Conservation (phyloP, 208 protist species). For the Porcisia hertigi region DNA sequence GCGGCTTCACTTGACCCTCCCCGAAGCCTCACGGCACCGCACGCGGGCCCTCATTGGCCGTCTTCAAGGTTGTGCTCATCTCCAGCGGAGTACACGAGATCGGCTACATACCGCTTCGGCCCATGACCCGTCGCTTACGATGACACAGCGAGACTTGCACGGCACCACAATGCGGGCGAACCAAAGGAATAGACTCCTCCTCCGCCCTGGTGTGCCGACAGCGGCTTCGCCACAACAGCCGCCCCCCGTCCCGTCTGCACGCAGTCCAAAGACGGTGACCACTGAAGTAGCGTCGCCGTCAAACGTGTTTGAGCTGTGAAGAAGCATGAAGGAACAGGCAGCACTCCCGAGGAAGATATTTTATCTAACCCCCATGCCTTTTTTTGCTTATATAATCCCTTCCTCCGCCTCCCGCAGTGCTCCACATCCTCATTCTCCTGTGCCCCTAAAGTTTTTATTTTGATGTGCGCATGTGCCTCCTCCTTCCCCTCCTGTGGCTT, state of each 20-base stretch:
- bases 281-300: not conserved
- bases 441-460: too few species aligned
- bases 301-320: constrained; percentile 14
- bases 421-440: too few species aligned
- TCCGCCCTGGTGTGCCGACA: not conserved
- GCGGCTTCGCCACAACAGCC: not conserved
- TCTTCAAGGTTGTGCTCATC: constrained; percentile 30
- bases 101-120: constrained; percentile 18
- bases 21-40: constrained; percentile 41
- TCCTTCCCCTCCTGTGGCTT: too few species aligned
- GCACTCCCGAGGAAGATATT: not conserved
- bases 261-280: not conserved
- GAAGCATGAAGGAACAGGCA: too few species aligned
- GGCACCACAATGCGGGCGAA: constrained; percentile 18
- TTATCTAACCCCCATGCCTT: not conserved
- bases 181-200: constrained; percentile 30
- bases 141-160: constrained; percentile 24
- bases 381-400: not conserved
- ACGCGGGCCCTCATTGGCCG: constrained; percentile 53
- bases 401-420: too few species aligned
- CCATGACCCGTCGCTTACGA: constrained; percentile 22
- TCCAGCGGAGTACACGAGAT: not conserved
- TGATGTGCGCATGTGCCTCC: too few species aligned
- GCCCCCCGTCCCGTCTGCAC: not conserved
- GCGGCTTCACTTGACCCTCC: constrained; percentile 44